These are phyloP conservation scores for Cyclospora cayetanensis DNA, from an alignment of 169 alveolate genomes.

Conservation along the genomic window DNA sequence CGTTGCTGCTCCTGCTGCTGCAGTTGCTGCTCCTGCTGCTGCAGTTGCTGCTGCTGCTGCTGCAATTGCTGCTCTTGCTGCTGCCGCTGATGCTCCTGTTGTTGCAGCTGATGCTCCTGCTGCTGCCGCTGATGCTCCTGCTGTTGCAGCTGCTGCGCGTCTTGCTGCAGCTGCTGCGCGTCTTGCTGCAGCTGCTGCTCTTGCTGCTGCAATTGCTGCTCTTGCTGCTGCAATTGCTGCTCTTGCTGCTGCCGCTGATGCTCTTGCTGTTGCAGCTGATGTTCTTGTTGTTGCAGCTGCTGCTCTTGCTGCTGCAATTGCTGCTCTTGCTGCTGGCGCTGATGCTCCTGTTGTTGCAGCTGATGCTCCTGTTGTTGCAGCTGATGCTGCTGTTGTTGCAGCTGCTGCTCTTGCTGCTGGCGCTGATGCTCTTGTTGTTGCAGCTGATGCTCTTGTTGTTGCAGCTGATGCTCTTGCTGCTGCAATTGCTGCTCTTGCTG, in stretches of 20 bases:
- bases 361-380: neutral
- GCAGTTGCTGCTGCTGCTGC: conserved; percentile 36
- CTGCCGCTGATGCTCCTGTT: conserved; percentile 18
- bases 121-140: neutral
- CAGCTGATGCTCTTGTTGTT: neutral
- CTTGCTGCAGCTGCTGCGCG: conserved; percentile 32
- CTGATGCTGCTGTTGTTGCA: neutral
- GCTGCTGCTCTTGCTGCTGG: neutral
- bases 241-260: conserved; percentile 10
- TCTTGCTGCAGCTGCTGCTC: conserved; percentile 39
- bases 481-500: neutral
- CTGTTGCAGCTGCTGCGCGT: neutral
- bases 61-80: conserved; percentile 32
- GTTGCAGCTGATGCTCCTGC: neutral
- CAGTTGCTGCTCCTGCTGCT: conserved; percentile 36
- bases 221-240: conserved; percentile 31
- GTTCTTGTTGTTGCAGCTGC: neutral
- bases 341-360: neutral
- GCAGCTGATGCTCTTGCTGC: conserved; percentile 4
- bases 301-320: conserved; percentile 30
- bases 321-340: neutral
- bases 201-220: conserved; percentile 52
- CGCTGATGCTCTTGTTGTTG: neutral
- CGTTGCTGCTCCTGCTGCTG: conserved; percentile 52
- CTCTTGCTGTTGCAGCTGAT: conserved; percentile 31